Base-by-base conservation (phyloP, 2,329 filamentous ascomycete genomes). In the Metarhizium rileyi region DNA sequence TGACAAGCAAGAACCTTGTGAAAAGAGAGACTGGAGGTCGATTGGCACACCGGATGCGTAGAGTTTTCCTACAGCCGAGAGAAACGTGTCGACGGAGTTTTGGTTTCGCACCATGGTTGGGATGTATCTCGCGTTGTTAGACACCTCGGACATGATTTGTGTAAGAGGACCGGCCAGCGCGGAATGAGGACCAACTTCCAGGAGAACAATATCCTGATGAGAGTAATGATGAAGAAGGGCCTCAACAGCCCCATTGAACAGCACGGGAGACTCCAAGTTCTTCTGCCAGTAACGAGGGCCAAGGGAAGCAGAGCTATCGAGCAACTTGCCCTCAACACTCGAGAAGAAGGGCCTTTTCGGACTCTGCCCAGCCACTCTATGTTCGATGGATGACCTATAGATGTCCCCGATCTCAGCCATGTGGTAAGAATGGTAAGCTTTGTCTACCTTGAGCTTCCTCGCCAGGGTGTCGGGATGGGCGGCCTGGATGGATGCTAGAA, bases 401-500 rank as follows among this genome's bases (percentile, higher is more conserved):
- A 16, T 16, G 33, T 16, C 33, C 14, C 33, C 33, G 14, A 36
- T 36, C n/a, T 36, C 33, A 8, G 33, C 33, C 33, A 36, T 36
- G 33, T 36, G 33, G 9, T 56, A 50, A 12, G 65, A 66, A 50
- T 68, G 65, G 23, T 67, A 67, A 8, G 64, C 64, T 26, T 52
- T 61, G 26, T 61, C 56, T 10, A 64, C 60, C 23, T 58, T 58
- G 1, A 66, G 53, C 14, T 48, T 40, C 2, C 57, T 51, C 4
- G 55, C 55, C 35, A 58, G 51, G 5, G 49, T 28, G 18, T 59
- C 58, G 0, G 62, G 57, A n/a, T 54, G 49, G 14, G 35, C 4
- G 35, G 4, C 33, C 47, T 61, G 61, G 33, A 64, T 56, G 3
- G 47, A 55, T 16, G 52, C 52, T 28, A 63, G 44, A 35, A 57